A percentile compares a stretch with the other conserved stretches of the same genome.
These are phyloP conservation scores for Fusarium sp. DNA, from an alignment of 2,329 filamentous ascomycete genomes.

Conservation along the genomic window DNA sequence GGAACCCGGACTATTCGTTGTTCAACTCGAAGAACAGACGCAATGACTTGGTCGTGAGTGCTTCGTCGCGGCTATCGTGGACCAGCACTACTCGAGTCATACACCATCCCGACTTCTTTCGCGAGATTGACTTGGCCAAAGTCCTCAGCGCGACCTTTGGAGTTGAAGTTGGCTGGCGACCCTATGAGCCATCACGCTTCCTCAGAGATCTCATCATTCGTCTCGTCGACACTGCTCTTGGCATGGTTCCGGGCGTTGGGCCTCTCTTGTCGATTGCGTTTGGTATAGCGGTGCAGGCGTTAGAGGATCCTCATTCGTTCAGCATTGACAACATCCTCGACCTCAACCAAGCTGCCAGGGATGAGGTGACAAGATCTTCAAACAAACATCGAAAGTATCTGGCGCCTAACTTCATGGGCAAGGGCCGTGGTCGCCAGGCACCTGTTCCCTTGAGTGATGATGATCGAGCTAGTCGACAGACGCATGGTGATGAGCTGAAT, in stretches of 20 bases:
- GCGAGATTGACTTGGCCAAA: conserved; percentile 11
- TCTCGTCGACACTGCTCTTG: neutral
- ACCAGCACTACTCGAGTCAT: neutral
- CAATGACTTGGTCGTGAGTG: neutral
- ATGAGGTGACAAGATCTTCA: neutral
- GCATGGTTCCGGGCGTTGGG: neutral
- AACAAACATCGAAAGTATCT: conserved; percentile 1
- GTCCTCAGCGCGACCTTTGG: conserved; percentile 16
- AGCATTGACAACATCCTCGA: neutral
- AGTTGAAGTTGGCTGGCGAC: conserved; percentile 14
- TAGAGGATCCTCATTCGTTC: conserved; percentile 1
- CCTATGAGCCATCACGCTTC: neutral
- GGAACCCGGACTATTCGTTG: neutral
- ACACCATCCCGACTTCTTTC: neutral
- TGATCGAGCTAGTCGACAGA: neutral
- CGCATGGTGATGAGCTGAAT: conserved; percentile 10
- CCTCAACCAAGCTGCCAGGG: neutral
- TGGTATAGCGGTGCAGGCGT: conserved; percentile 7
- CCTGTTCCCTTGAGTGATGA: neutral
- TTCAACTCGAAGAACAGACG: neutral
- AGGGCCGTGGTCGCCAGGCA: fast-evolving
- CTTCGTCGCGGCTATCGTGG: neutral
- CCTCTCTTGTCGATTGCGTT: conserved; percentile 5
- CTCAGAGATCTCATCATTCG: neutral
- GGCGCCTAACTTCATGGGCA: neutral